Conservation (phyloP, 2,329 filamentous ascomycete genomes). For the Aspergillus oerlinghausenensis region DNA sequence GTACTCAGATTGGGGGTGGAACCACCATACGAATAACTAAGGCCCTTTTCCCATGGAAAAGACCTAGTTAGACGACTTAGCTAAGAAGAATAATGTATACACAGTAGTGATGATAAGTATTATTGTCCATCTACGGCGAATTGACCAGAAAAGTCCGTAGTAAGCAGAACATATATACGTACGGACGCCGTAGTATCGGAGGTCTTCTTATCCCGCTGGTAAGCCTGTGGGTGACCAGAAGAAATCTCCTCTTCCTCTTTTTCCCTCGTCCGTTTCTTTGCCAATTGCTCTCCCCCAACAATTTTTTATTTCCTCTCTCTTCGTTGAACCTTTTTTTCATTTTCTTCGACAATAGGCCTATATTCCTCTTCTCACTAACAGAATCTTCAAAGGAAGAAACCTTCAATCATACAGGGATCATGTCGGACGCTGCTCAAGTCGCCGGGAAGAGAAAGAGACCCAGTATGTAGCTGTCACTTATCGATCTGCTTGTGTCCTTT, state of each 20-base stretch:
- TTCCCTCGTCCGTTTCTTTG: not conserved
- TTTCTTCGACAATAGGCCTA: not conserved
- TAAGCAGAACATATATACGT: not conserved
- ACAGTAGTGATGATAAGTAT: no score
- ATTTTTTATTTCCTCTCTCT: not conserved
- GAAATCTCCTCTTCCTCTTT: not conserved
- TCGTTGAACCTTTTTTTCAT: no score
- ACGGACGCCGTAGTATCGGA: not conserved
- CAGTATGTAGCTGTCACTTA: constrained; percentile 26
- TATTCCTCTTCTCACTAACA: not conserved
- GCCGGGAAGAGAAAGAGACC: constrained; percentile 38
- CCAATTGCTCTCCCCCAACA: not conserved
- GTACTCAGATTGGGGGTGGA: not conserved
- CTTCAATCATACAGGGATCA: constrained; percentile 15
- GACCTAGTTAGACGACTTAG: not conserved
- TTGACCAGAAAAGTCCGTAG: not conserved
- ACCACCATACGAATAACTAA: not conserved
- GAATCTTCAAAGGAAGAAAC: not conserved
- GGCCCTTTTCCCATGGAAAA: not conserved
- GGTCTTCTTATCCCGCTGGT: not conserved
- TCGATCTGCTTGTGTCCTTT: not conserved
- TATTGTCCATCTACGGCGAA: no score
- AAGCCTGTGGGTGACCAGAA: not conserved
- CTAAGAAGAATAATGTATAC: not conserved
- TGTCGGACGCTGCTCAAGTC: constrained; percentile 29